Evolutionary conservation across 2,329 filamentous ascomycete genomes (phyloP).

Genomic region (Pseudocercospora crystallina): DNA sequence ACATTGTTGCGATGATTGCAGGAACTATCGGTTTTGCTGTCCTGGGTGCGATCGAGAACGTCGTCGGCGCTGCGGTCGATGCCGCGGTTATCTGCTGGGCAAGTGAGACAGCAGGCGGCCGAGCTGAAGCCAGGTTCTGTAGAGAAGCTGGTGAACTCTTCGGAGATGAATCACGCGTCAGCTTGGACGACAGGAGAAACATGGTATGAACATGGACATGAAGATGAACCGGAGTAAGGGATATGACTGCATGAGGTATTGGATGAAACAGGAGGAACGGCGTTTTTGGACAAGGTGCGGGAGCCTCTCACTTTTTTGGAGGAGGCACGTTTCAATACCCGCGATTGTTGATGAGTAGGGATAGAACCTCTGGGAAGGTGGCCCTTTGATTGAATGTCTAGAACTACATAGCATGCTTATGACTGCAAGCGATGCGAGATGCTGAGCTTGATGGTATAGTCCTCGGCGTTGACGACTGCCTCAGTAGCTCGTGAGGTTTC

Average conservation of each 20-base stretch:
- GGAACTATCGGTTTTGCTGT: constrained; percentile 95
- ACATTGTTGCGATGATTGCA: constrained; percentile 87
- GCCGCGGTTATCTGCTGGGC: constrained; percentile 87
- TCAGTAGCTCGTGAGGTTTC: too few species aligned
- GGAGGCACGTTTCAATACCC: neutral
- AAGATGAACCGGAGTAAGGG: neutral
- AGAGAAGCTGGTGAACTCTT: constrained; percentile 88
- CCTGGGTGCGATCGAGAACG: constrained; percentile 52
- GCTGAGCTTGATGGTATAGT: too few species aligned
- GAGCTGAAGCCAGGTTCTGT: constrained; percentile 74
- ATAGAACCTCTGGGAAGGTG: too few species aligned
- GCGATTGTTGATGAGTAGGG: constrained; percentile 2
- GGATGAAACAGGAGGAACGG: neutral
- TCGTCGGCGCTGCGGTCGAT: constrained; percentile 39
- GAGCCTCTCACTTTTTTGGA: neutral
- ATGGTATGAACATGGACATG: constrained; percentile 12
- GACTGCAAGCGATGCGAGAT: too few species aligned
- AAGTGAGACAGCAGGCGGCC: constrained; percentile 69
- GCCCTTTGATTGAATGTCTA: too few species aligned
- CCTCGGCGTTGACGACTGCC: too few species aligned
- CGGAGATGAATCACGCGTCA: constrained; percentile 54
- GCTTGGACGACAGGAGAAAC: constrained; percentile 11
- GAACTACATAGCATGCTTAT: too few species aligned
- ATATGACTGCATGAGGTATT: neutral
- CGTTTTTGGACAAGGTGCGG: neutral